phyloP scores from a whole-genome alignment of 1,284 basidiomycete genomes.

The Malassezia nana region DNA sequence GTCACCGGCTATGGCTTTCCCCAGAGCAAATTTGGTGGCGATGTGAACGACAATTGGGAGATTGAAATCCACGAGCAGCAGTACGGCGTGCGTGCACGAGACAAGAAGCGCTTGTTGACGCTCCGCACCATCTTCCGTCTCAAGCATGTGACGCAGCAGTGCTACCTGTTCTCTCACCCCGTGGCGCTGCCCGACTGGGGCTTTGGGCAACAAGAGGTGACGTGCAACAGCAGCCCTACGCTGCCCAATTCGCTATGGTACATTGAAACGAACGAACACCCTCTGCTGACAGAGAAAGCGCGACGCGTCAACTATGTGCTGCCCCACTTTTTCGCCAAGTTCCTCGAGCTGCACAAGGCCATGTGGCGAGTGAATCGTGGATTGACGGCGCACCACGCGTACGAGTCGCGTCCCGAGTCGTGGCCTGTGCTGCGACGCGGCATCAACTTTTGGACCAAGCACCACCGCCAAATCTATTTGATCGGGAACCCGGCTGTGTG shows the following conservation, averaged over 20 bases:
- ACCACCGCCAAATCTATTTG: constrained; percentile 87
- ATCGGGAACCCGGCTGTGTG: constrained; percentile 88
- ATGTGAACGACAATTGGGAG: constrained; percentile 89
- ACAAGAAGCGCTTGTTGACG: constrained; percentile 59
- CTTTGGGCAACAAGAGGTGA: constrained; percentile 92
- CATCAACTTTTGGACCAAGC: constrained; percentile 93
- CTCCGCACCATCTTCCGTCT: constrained; percentile 75
- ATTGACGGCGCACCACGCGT: constrained; percentile 83
- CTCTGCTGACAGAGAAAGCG: constrained; percentile 32
- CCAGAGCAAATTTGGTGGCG: constrained; percentile 53
- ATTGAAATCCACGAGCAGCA: constrained; percentile 65
- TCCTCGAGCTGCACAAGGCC: constrained; percentile 79
- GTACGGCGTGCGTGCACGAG: constrained; percentile 49
- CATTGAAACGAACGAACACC: constrained; percentile 75
- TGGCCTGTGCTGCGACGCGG: constrained; percentile 86
- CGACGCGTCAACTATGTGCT: constrained; percentile 61
- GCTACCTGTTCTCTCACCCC: constrained; percentile 95
- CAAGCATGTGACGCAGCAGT: constrained; percentile 74
- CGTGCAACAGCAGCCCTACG: constrained; percentile 92
- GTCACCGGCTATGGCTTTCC: constrained; percentile 75
- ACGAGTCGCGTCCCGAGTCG: constrained; percentile 76
- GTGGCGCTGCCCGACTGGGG: constrained; percentile 96
- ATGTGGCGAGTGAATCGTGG: constrained; percentile 99
- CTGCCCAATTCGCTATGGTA: constrained; percentile 86
- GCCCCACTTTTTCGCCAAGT: constrained; percentile 79